Evolutionary conservation across 2,329 filamentous ascomycete species (phyloP).

Genomic region (Alternaria hordeiaustralica): DNA sequence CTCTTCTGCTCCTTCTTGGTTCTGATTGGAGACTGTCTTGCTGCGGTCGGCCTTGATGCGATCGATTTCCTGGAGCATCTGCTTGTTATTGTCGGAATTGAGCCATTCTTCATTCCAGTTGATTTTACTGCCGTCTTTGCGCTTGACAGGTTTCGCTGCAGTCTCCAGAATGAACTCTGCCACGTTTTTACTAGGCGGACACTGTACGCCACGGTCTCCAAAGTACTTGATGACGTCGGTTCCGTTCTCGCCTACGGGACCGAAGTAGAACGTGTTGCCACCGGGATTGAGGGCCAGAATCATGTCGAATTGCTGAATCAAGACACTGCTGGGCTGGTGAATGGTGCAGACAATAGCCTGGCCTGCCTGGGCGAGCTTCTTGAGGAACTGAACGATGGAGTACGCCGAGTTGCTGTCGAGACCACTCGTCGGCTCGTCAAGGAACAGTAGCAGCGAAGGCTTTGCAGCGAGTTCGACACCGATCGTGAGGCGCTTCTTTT

Average conservation of each 20-base stretch:
- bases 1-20: constrained; percentile 23
- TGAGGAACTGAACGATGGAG: constrained; percentile 71
- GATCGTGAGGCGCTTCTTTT: constrained; percentile 75
- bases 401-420: constrained; percentile 73
- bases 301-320: constrained; percentile 77
- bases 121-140: constrained; percentile 61
- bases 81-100: constrained; percentile 66
- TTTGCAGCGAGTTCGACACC: constrained; percentile 70
- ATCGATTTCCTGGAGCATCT: constrained; percentile 69
- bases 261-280: constrained; percentile 77
- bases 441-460: constrained; percentile 70
- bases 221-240: constrained; percentile 72
- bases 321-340: constrained; percentile 72
- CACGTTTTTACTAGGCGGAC: constrained; percentile 70
- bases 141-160: constrained; percentile 63
- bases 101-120: constrained; percentile 81
- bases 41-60: constrained; percentile 65
- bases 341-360: constrained; percentile 78
- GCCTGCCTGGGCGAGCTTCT: constrained; percentile 70
- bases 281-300: constrained; percentile 72
- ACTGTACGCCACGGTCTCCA: constrained; percentile 67
- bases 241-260: constrained; percentile 72
- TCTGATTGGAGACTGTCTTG: constrained; percentile 48
- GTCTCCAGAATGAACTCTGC: constrained; percentile 72
- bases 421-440: constrained; percentile 75